Percentiles rank a stretch among this genome's conserved stretches.
Evolutionary conservation across 1,284 basidiomycete species (phyloP).

Genomic region (Retiboletus fuscus): DNA sequence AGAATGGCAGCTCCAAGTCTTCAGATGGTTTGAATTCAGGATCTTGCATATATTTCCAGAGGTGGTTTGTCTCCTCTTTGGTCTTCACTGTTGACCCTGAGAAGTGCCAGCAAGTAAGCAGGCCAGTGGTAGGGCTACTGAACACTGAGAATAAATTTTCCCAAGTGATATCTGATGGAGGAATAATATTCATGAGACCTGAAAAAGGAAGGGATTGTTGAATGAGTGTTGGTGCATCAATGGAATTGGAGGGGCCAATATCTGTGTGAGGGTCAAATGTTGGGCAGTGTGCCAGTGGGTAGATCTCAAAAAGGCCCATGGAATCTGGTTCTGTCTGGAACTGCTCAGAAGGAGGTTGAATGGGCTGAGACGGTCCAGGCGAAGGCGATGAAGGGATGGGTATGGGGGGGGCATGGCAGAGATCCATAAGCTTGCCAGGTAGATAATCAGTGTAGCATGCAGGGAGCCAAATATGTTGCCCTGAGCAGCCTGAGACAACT

Average conservation of each 20-base stretch:
- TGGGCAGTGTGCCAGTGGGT: not conserved
- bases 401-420: not conserved
- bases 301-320: not conserved
- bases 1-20: not conserved
- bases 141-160: slow-evolving; percentile 20
- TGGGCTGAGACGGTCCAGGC: not conserved
- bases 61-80: not conserved
- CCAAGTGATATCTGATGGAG: slow-evolving; percentile 1
- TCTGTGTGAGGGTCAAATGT: not conserved
- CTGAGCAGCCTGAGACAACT: not conserved
- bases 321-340: not conserved
- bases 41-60: slow-evolving; percentile 7
- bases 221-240: not conserved
- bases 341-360: not conserved
- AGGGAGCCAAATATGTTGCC: not conserved
- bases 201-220: not conserved
- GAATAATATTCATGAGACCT: not conserved
- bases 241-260: not conserved
- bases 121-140: slow-evolving; percentile 15
- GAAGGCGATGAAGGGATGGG: not conserved
- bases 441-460: not conserved
- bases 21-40: not conserved
- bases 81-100: not conserved
- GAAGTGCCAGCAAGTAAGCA: slow-evolving; percentile 6
- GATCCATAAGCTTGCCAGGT: not conserved